Base-by-base conservation (phyloP, 768 basidiomycete genomes). In the Mycena floridula region DNA sequence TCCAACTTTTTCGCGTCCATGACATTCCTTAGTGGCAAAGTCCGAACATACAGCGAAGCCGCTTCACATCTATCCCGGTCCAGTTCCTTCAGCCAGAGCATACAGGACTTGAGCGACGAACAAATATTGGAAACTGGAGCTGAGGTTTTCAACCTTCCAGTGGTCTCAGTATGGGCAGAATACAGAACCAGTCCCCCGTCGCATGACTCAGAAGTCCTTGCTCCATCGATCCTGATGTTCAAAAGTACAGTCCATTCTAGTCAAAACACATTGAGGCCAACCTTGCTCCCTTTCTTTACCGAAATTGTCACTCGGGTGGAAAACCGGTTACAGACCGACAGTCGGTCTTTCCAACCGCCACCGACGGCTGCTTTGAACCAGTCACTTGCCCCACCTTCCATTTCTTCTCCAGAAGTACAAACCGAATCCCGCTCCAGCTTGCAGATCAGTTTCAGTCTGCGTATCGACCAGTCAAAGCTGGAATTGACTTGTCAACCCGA, bases 201-300 rank as follows among this genome's bases (percentile, higher is more conserved):
- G 11, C 63, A 68, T 26, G 73, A 70, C 48, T 51, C 63, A 3
- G 49, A 50, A 7, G 64, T 67, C 13, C 50, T 49, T 5, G 75
- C 76, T 47, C 74, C 82, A 0, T 81, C 85, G 1, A 70, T 74
- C 3, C 67, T 95, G 23, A 69, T 89, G 49, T 85, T 96, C 70
- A 92, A 90, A 59, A 77, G 79, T 54, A 86, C 88, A n/a, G 76
- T 98, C 18, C 89, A 93, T 56, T 83, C 87, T 0, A 96, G 92
- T 57, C 76, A 82, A 48, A 98, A 98, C 58, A 82, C 77, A 2
- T 68, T 98, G 21, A 67, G 82, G 37, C 94, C 95, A 0, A 82
- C 78, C 4, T 66, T 97, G 8, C 68, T 98, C 7, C 89, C 88
- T 3, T 97, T 97, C 66, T 61, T 96, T 27, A 79, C 85, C 0